Percentiles rank a stretch among this genome's conserved stretches.
Conservation (phyloP, 139 green algal species). For the Tetraselmis chui region DNA sequence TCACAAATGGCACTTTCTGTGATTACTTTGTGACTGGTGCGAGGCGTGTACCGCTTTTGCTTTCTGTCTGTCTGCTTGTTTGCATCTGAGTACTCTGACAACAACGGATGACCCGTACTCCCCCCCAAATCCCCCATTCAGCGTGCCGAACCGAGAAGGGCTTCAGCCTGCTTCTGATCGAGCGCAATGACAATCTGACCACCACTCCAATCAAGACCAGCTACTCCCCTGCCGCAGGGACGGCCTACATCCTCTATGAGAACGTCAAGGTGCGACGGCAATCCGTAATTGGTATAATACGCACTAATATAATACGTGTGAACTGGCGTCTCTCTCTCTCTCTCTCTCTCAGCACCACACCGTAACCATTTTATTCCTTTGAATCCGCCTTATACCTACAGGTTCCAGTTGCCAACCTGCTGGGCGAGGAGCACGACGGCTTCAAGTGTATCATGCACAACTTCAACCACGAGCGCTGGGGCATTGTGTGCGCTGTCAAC, state of each 20-base stretch:
- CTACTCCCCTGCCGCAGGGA: constrained; percentile 16
- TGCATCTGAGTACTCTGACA: too few species aligned
- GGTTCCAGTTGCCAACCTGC: constrained; percentile 21
- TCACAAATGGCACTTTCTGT: constrained; percentile 27
- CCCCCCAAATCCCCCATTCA: too few species aligned
- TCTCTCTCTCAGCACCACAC: too few species aligned
- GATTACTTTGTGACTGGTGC: constrained; percentile 29
- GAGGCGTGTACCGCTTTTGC: too few species aligned
- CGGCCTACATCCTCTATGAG: constrained; percentile 28
- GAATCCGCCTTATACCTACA: too few species aligned
- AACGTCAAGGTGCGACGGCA: constrained; percentile 18
- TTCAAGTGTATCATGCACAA: constrained; percentile 39
- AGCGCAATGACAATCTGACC: constrained; percentile 17
- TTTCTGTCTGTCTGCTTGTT: too few species aligned
- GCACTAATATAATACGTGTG: too few species aligned
- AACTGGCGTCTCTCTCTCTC: too few species aligned
- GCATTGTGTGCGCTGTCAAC: constrained; percentile 14
- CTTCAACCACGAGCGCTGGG: constrained; percentile 36
- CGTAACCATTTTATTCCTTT: too few species aligned
- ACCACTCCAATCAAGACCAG: constrained; percentile 28
- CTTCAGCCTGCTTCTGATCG: constrained; percentile 23
- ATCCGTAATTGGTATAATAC: too few species aligned
- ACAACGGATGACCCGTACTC: too few species aligned
- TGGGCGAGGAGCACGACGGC: constrained; percentile 20
- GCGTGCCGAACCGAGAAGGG: constrained; percentile 1